Evolutionary conservation across 1,284 basidiomycete species (phyloP), one percentile per base, ranked within the genome.

Genomic region (Sporisorium scitamineum): DNA sequence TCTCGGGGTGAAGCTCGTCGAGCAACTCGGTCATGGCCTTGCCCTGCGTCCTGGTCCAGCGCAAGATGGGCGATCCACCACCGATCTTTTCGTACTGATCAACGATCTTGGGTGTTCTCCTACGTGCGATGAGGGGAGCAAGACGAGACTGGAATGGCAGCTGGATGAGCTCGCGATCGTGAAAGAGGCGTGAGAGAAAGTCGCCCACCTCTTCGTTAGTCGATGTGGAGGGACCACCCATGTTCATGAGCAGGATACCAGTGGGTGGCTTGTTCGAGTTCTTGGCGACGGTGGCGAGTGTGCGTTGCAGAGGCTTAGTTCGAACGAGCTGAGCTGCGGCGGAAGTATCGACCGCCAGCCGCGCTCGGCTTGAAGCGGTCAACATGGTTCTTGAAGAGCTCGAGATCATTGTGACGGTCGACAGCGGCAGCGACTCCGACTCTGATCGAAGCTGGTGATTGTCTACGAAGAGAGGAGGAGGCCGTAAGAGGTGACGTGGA

Each of bases 211-310:
- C 86, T 20, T 85, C 81, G 14, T 85, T 65, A 1, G 94, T 97
- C 44, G 92, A 90, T 20, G 63, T 75, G 42, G 64, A 69, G 11
- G 96, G 96, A 0, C 96, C 96, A 51, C 96, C 96, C 96, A 99
- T 98, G 87, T 98, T 99, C 88, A 99, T 89, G 92, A 99, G 93
- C 34, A 99, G 93, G 67, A 99, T 90, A 42, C 92, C 96, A 93
- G 84, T 87, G 6, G 82, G 82, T 24, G 66, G 66, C 54, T 67
- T 77, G 54, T 34, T 45, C 22, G 27, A 11, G 45, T 31, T 67
- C 41, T 54, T 66, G 20, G 67, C 62, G 9, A 27, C 62, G n/a
- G 63, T 61, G n/a, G 75, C 70, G 16, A 73, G 60, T 3, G 52
- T 61, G 18, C 75, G 66, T 3, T 39, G 45, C 52, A 64, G 50